These are phyloP conservation scores for Cryptococcus sp. DNA, from an alignment of 1,284 basidiomycete genomes.

Conservation along the genomic window DNA sequence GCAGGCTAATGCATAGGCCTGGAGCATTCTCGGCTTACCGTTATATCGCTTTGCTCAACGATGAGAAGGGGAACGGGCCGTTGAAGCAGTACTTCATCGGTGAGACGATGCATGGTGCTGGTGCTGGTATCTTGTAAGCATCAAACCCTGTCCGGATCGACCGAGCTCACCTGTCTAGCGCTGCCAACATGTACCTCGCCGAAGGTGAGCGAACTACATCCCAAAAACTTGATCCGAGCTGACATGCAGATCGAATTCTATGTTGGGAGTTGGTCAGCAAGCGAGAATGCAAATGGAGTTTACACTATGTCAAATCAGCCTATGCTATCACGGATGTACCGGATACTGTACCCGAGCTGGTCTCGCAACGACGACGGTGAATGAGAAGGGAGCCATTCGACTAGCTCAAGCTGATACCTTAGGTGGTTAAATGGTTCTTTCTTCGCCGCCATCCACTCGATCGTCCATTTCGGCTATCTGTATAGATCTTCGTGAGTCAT, in stretches of 20 bases:
- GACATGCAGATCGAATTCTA: conserved; percentile 54
- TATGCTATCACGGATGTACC: conserved; percentile 89
- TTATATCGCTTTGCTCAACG: conserved; percentile 87
- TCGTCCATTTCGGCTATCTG: conserved; percentile 85
- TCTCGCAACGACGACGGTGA: conserved; percentile 76
- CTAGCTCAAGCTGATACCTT: neutral
- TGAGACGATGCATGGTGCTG: conserved; percentile 84
- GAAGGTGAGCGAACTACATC: conserved; percentile 56
- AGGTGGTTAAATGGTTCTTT: conserved; percentile 94
- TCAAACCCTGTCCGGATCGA: too few species aligned
- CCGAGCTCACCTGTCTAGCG: conserved; percentile 42
- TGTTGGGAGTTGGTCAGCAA: conserved; percentile 94
- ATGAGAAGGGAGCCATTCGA: neutral
- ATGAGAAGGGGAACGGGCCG: conserved; percentile 73
- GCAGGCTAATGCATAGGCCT: conserved; percentile 48
- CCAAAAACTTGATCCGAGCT: conserved; percentile 5
- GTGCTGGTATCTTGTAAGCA: conserved; percentile 69
- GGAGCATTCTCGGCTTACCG: conserved; percentile 90
- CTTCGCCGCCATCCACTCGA: conserved; percentile 87
- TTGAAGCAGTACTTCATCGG: conserved; percentile 92
- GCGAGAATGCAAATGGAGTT: conserved; percentile 73
- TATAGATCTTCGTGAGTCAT: conserved; percentile 64
- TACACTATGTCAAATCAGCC: conserved; percentile 91
- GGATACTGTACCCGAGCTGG: conserved; percentile 81
- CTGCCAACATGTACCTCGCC: conserved; percentile 92